Evolutionary conservation across 2,329 filamentous ascomycete genomes (phyloP), one percentile per base, ranked within the genome.

Genomic region (Fusarium acutatum): DNA sequence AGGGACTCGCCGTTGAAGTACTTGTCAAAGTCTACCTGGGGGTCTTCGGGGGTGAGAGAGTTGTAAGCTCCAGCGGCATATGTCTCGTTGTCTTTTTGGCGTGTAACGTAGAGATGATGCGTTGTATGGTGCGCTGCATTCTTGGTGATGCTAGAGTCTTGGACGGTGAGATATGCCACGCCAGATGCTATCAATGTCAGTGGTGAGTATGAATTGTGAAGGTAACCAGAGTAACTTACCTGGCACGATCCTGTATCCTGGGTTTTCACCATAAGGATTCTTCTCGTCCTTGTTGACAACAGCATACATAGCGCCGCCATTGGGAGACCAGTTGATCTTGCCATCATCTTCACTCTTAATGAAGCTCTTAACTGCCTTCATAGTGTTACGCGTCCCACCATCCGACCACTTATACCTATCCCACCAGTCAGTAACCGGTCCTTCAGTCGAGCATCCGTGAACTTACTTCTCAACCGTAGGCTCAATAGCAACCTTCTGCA

Each of bases 161-260:
- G 22, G 4, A 61, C 60, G 4, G 56, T 63, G 13, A 63, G 60
- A 3, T 47, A 61, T 3, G 56, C 60, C 15, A 63, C 60, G 12
- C 60, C 60, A 40, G 60, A 47, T 5, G 60, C 56, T 63, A 9
- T 28, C 2, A 2, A 47, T 17, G n/a, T 63, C 1, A 59, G 5
- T 24, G 1, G 5, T 0, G 14, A 3, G 4, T 1, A 3, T 6
- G 5, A 41, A 0, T 7, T 13, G 0, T 5, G 6, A 2, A 1
- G 3, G 4, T 9, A 0, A 3, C 11, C 0, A 20, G 9, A 13
- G 6, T 0, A 1, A 24, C 41, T 49, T 10, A 40, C 60, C 56
- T 22, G 60, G 60, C 24, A 37, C 60, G 6, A 63, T 61, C 3
- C 60, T 63, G n/a, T 40, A 63, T 7, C 60, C 60, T 4, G 60